These are phyloP conservation scores for Ogataea salicorniae DNA, from an alignment of 805 yeast genomes.

Conservation along the genomic window DNA sequence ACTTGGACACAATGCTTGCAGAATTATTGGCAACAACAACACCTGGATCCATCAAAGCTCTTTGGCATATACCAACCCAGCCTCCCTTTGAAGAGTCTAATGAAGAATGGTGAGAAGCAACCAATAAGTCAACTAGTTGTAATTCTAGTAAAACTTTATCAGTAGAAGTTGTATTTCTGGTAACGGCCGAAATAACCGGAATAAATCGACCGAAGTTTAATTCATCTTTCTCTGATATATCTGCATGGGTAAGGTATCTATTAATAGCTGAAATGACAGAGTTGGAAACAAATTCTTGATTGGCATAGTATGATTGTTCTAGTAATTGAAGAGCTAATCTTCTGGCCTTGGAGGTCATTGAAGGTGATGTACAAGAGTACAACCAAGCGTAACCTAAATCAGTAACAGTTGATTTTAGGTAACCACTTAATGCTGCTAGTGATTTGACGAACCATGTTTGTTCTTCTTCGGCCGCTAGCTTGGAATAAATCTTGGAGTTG, in stretches of 20 bases:
- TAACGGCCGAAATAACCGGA: conserved; percentile 35
- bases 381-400: conserved; percentile 45
- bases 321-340: conserved; percentile 31
- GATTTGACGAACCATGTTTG: conserved; percentile 50
- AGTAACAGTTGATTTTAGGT: conserved; percentile 11
- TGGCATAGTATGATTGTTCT: conserved; percentile 25
- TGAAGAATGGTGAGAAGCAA: conserved; percentile 39
- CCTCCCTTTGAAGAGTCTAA: conserved; percentile 40
- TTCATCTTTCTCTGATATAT: conserved; percentile 9
- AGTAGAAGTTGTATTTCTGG: conserved; percentile 22
- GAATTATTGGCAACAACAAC: conserved; percentile 35
- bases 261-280: conserved; percentile 41
- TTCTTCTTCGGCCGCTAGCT: conserved; percentile 41
- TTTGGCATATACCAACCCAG: conserved; percentile 75
- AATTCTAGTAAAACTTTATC: conserved; percentile 24
- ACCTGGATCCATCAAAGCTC: conserved; percentile 62
- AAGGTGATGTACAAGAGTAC: conserved; percentile 40
- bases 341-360: conserved; percentile 32
- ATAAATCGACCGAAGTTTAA: conserved; percentile 25
- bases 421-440: conserved; percentile 30
- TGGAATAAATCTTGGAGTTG: conserved; percentile 44
- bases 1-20: conserved; percentile 22
- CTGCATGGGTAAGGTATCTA: conserved; percentile 17
- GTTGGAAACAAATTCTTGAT: conserved; percentile 37
- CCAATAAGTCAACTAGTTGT: conserved; percentile 36